Conservation (phyloP, 2,329 filamentous ascomycete genomes). For the Aspergillus sp. region DNA sequence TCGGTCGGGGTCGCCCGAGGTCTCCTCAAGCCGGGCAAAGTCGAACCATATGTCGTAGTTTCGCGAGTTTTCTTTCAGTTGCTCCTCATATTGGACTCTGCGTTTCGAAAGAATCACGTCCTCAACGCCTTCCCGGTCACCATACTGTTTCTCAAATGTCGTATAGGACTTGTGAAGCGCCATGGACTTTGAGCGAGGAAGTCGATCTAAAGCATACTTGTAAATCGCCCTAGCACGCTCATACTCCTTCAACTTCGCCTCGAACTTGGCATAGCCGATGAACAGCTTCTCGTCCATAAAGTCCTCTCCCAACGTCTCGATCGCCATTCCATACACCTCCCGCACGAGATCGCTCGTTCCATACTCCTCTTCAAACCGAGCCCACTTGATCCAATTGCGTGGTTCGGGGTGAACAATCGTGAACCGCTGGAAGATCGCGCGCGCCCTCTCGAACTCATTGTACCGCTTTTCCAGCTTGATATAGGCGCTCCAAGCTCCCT, state of each 20-base stretch:
- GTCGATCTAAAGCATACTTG: conserved; percentile 90
- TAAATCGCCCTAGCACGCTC: conserved; percentile 93
- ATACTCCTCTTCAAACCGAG: conserved; percentile 92
- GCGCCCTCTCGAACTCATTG: conserved; percentile 84
- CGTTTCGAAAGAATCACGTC: conserved; percentile 95
- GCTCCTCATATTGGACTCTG: conserved; percentile 89
- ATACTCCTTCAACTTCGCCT: conserved; percentile 92
- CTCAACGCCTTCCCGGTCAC: conserved; percentile 88
- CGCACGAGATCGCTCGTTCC: conserved; percentile 89
- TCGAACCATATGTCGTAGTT: conserved; percentile 99
- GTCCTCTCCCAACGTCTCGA: conserved; percentile 88
- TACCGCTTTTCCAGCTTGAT: conserved; percentile 98
- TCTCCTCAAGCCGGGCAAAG: conserved; percentile 87
- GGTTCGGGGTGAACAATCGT: conserved; percentile 92
- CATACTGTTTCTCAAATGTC: conserved; percentile 97
- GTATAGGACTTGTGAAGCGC: conserved; percentile 91
- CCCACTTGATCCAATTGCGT: conserved; percentile 98
- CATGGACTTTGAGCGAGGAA: conserved; percentile 83
- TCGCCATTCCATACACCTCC: conserved; percentile 84
- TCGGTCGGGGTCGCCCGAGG: conserved; percentile 75
- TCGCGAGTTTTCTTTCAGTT: conserved; percentile 88
- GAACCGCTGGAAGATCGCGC: conserved; percentile 85
- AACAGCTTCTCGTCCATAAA: conserved; percentile 97
- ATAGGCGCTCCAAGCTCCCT: conserved; percentile 92
- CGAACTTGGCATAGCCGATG: conserved; percentile 91